Base-by-base conservation (phyloP, 2,329 filamentous ascomycete species). In the Aspergillus arachidicola region DNA sequence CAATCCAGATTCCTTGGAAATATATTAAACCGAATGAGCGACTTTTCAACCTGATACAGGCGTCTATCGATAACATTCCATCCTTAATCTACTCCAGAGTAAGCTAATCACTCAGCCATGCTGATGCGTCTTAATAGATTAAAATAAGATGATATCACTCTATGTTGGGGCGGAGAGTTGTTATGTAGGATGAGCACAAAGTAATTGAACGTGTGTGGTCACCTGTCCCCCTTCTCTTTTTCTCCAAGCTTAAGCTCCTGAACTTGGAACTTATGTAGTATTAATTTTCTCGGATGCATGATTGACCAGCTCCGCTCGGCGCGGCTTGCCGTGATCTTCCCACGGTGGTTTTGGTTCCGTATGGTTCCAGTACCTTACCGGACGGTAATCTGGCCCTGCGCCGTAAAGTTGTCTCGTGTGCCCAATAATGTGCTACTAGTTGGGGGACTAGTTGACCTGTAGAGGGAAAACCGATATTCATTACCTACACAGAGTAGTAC, bases 241-340 rank as follows among this genome's bases (percentile, higher is more conserved):
- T 28, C 55, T 43, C 32, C 28, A 21, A 41, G 14, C 43, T 57
- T 32, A 54, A 54, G 32, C 38, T 56, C 30, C 30, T 34, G 28
- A 32, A 38, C 30, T 28, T 12, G 43, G 43, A 19, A 46, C 46
- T 30, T 30, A 50, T 19, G 16, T 34, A 32, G 28, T 2, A 51
- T 51, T 30, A 60, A 58, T 57, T 58, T 41, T 57, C 56, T 69
- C 61, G 65, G 67, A 68, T 68, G 65, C 62, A 66, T 58, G 55
- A 67, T 56, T 68, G 58, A 67, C 61, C 63, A 62, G 45, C 63
- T 61, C 57, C 56, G 48, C 60, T 55, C 64, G 59, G 60, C 51
- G 65, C 66, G 63, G 65, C 66, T 66, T 66, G 66, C 63, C 66
- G 66, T 68, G 65, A 64, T 65, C 60, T 61, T 59, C 61, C 54